phyloP scores from a whole-genome alignment of 2,329 filamentous ascomycete genomes.

The Pseudocercospora fijiensis region DNA sequence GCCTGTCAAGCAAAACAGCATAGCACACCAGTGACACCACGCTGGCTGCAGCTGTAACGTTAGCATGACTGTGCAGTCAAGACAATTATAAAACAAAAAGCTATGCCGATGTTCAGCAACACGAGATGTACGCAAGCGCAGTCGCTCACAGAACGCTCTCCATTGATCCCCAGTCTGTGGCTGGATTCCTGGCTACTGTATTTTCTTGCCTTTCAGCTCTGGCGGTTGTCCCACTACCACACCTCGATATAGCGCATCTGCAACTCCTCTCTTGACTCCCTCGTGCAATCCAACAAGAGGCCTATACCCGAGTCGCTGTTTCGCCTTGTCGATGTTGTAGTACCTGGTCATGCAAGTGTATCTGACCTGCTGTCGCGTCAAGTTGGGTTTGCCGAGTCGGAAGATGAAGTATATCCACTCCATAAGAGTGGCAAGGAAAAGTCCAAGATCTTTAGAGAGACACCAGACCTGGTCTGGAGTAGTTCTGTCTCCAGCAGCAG shows the following conservation, averaged over 20 bases:
- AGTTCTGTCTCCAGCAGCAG: conserved; percentile 44
- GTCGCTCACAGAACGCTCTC: background rate
- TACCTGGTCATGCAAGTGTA: conserved; percentile 75
- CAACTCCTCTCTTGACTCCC: conserved; percentile 53
- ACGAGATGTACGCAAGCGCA: background rate
- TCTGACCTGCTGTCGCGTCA: conserved; percentile 53
- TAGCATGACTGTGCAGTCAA: background rate
- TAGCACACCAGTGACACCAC: background rate
- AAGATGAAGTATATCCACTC: conserved; percentile 49
- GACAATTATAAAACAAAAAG: background rate
- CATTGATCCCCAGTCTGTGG: background rate
- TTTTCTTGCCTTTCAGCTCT: conserved; percentile 37
- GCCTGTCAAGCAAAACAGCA: background rate
- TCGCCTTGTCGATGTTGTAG: conserved; percentile 75
- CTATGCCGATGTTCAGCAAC: background rate
- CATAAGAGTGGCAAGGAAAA: conserved; percentile 45
- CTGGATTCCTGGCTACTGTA: conserved; percentile 5
- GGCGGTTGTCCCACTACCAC: conserved; percentile 38
- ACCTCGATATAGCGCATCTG: conserved; percentile 42
- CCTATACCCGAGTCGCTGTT: conserved; percentile 65
- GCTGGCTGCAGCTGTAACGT: background rate
- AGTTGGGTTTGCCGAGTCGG: conserved; percentile 46
- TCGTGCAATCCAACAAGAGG: conserved; percentile 67
- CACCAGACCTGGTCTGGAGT: conserved; percentile 45
- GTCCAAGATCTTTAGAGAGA: conserved; percentile 43